Evolutionary conservation across 495 filamentous ascomycete genomes (phyloP).

Genomic region (Saxophila tyrrhenica): DNA sequence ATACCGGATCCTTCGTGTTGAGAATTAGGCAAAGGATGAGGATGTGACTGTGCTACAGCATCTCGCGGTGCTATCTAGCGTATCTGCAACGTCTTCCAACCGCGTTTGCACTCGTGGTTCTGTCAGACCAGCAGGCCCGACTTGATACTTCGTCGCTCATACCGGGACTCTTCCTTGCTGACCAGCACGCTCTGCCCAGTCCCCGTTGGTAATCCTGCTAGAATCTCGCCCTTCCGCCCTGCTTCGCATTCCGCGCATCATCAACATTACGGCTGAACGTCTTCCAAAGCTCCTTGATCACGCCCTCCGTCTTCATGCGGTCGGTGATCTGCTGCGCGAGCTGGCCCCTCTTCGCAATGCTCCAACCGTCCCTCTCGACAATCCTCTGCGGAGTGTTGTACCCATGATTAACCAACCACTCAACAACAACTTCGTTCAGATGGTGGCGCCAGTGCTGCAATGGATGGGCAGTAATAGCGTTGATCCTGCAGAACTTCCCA

Average conservation of each 20-base stretch:
- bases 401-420: constrained; percentile 45
- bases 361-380: constrained; percentile 42
- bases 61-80: not conserved
- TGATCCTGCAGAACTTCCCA: constrained; percentile 49
- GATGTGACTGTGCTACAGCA: no score
- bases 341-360: constrained; percentile 39
- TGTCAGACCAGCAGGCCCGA: no score
- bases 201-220: no score
- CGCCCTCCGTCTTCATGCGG: constrained; percentile 42
- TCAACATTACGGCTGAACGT: constrained; percentile 50
- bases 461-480: constrained; percentile 57
- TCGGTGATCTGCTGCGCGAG: constrained; percentile 48
- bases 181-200: no score
- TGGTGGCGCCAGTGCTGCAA: constrained; percentile 66
- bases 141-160: no score
- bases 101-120: not conserved
- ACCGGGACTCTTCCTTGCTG: no score
- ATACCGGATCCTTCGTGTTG: no score
- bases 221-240: constrained; percentile 13
- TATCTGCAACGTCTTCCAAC: not conserved
- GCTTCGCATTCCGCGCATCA: constrained; percentile 38
- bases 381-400: constrained; percentile 42
- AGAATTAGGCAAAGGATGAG: no score
- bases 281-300: constrained; percentile 45
- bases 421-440: constrained; percentile 58